Conservation (phyloP, 2,329 filamentous ascomycete genomes). For the Bimuria novae-zelandiae region DNA sequence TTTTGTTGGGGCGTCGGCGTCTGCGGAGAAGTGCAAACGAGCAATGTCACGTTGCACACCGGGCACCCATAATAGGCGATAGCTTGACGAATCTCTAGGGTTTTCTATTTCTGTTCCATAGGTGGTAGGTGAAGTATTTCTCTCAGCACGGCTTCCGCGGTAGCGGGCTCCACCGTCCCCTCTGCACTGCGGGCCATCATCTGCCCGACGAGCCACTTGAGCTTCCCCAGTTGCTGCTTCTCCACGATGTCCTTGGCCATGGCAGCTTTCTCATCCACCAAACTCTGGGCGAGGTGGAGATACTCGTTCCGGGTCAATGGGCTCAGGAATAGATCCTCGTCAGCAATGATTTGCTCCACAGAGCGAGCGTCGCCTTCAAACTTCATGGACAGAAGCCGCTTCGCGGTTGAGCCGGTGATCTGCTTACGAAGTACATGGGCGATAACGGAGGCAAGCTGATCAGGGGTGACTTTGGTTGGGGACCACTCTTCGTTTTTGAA, state of each 20-base stretch:
- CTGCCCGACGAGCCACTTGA: slow-evolving; percentile 70
- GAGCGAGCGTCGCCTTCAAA: slow-evolving; percentile 57
- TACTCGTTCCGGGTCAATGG: slow-evolving; percentile 63
- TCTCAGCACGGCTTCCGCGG: slow-evolving; percentile 60
- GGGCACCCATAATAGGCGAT: neutral
- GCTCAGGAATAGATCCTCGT: slow-evolving; percentile 60
- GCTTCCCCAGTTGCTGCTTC: slow-evolving; percentile 66
- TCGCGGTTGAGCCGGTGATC: slow-evolving; percentile 62
- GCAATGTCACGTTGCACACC: neutral
- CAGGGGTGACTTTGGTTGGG: slow-evolving; percentile 44
- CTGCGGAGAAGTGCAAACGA: neutral
- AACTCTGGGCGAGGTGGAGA: slow-evolving; percentile 55
- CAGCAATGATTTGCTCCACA: slow-evolving; percentile 59
- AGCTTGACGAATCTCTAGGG: neutral
- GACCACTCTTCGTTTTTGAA: slow-evolving; percentile 51
- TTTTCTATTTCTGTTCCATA: slow-evolving; percentile 12
- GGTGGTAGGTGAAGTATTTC: slow-evolving; percentile 48
- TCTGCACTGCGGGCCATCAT: slow-evolving; percentile 67
- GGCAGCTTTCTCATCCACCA: slow-evolving; percentile 60
- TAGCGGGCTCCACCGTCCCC: slow-evolving; percentile 65
- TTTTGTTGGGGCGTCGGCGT: neutral
- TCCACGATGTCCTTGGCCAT: slow-evolving; percentile 64
- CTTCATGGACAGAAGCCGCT: slow-evolving; percentile 60
- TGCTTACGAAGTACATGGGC: slow-evolving; percentile 46
- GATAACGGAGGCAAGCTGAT: slow-evolving; percentile 52